phyloP scores from a whole-genome alignment of 441 rosid species.

The Bocquillonia castaneifolia region DNA sequence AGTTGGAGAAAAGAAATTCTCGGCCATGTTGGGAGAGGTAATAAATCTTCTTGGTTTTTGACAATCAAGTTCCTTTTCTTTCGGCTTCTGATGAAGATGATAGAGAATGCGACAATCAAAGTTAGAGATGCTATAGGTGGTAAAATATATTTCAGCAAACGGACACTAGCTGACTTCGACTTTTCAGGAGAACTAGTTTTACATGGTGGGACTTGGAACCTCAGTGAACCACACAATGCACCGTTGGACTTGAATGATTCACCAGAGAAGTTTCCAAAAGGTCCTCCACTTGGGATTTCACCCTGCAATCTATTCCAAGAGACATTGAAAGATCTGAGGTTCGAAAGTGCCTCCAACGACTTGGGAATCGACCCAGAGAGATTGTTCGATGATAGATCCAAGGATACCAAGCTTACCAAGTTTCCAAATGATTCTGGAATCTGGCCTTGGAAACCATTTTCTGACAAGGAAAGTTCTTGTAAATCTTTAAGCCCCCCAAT shows the following conservation, averaged over 20 bases:
- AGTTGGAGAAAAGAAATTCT: constrained; percentile 32
- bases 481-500: constrained; percentile 12
- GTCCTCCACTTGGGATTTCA: constrained; percentile 20
- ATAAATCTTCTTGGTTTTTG: not conserved
- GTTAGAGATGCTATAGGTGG: not conserved
- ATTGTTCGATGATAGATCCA: constrained; percentile 6
- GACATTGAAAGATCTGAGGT: constrained; percentile 6
- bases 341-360: not conserved
- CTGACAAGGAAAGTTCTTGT: constrained; percentile 6
- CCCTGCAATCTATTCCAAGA: constrained; percentile 20
- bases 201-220: constrained; percentile 14
- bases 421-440: constrained; percentile 15
- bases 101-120: not conserved
- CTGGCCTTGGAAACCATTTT: constrained; percentile 11
- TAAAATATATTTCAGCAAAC: constrained; percentile 7
- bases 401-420: constrained; percentile 11
- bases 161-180: not conserved
- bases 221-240: constrained; percentile 1
- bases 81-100: not conserved
- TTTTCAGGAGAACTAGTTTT: not conserved
- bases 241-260: constrained; percentile 16
- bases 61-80: not conserved
- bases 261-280: constrained; percentile 9
- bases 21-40: not conserved
- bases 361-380: constrained; percentile 19